phyloP scores from a whole-genome alignment of 768 basidiomycete species.

The Auriscalpium microsporum region DNA sequence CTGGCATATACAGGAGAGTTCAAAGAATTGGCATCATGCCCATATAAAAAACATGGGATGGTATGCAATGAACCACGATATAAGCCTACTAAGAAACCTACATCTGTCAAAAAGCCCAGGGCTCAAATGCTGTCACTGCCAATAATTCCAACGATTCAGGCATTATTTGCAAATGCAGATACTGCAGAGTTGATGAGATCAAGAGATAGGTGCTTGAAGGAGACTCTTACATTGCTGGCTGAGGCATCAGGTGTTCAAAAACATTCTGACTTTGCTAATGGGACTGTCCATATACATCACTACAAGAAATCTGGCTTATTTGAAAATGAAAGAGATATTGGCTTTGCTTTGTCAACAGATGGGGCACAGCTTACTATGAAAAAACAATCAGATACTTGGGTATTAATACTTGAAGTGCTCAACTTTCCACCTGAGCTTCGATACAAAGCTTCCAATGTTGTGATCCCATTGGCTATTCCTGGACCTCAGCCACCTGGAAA shows the following conservation, averaged over 20 bases:
- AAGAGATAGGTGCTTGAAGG: not conserved
- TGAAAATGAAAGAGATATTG: conserved; percentile 13
- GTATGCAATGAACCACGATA: not conserved
- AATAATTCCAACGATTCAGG: not conserved
- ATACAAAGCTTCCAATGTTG: not conserved
- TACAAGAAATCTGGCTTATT: not conserved
- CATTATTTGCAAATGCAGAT: conserved; percentile 1
- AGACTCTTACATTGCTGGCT: not conserved
- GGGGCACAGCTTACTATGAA: conserved; percentile 26
- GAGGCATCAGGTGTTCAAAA: not conserved
- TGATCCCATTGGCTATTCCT: not conserved
- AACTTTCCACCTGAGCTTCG: conserved; percentile 8
- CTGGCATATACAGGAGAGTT: not conserved
- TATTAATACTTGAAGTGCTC: conserved; percentile 18
- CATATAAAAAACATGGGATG: not conserved
- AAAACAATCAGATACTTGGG: conserved; percentile 24
- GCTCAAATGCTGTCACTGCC: not conserved
- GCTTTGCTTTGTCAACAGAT: conserved; percentile 21
- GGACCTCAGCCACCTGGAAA: not conserved
- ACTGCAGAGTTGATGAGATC: not conserved
- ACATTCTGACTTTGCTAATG: not conserved
- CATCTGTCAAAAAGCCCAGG: not conserved
- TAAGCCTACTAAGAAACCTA: not conserved
- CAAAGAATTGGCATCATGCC: not conserved
- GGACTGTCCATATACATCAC: not conserved